These are phyloP conservation scores for Prunus yedoensis DNA, from an alignment of 331 rosid genomes.

Conservation along the genomic window DNA sequence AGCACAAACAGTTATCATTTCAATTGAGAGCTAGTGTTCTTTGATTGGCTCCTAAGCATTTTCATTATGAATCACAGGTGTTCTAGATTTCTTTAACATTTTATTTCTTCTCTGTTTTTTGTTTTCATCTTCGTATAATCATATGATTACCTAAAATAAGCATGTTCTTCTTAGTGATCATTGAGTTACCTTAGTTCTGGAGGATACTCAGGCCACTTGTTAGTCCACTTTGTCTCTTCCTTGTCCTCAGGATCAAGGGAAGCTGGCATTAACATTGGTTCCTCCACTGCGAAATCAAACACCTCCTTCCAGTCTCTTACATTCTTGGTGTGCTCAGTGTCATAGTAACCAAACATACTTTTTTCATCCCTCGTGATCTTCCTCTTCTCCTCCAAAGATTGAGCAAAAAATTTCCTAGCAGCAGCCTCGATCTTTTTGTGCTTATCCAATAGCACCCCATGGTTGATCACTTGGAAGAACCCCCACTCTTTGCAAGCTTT, in stretches of 20 bases:
- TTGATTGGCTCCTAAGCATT: no score
- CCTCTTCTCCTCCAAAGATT: conserved; percentile 60
- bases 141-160: neutral
- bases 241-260: conserved; percentile 33
- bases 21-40: neutral
- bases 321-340: conserved; percentile 65
- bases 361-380: conserved; percentile 38
- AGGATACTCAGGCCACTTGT: conserved; percentile 50
- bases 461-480: conserved; percentile 75
- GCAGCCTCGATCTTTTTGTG: conserved; percentile 34
- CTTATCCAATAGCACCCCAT: conserved; percentile 43
- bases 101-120: neutral
- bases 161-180: neutral
- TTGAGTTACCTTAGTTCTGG: conserved; percentile 40
- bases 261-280: conserved; percentile 44
- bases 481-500: conserved; percentile 67
- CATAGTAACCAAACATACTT: conserved; percentile 40
- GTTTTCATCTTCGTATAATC: no score
- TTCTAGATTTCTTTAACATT: neutral
- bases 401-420: conserved; percentile 49
- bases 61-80: no score
- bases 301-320: conserved; percentile 83
- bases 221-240: conserved; percentile 35
- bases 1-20: no score
- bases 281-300: conserved; percentile 43